phyloP scores from a whole-genome alignment of 768 basidiomycete genomes.

The Suillus cothurnatus region DNA sequence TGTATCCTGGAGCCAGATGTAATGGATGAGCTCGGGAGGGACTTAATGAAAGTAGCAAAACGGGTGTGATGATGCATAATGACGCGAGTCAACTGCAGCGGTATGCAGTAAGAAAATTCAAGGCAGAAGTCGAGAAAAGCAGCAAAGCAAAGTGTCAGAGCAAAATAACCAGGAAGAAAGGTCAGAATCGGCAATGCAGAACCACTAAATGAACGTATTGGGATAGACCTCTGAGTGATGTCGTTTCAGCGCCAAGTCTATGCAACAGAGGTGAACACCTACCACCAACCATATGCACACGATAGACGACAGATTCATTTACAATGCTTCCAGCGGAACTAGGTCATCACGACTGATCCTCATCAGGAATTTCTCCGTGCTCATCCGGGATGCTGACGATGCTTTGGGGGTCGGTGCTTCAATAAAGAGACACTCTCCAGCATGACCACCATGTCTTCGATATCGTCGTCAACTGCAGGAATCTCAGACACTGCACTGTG shows the following conservation, averaged over 20 bases:
- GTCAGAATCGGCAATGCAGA: conserved; percentile 7
- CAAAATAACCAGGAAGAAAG: conserved; percentile 15
- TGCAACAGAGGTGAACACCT: conserved; percentile 22
- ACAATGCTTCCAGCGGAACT: conserved; percentile 17
- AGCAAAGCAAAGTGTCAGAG: conserved; percentile 20
- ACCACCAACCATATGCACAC: conserved; percentile 25
- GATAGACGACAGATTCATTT: conserved; percentile 18
- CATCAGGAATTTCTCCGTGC: conserved; percentile 55
- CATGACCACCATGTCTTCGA: conserved; percentile 68
- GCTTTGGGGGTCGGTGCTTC: conserved; percentile 44
- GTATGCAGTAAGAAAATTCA: conserved; percentile 4
- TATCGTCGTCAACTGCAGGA: conserved; percentile 38
- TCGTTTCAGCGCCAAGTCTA: conserved; percentile 17
- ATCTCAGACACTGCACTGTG: not conserved
- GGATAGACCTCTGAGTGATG: conserved; percentile 22
- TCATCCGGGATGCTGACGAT: conserved; percentile 56
- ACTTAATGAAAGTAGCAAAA: conserved; percentile 13
- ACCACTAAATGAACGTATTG: conserved; percentile 30
- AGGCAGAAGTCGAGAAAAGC: conserved; percentile 4
- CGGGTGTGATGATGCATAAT: conserved; percentile 6
- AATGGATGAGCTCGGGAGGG: conserved; percentile 11
- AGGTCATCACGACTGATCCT: conserved; percentile 39
- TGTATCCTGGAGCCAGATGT: conserved; percentile 16
- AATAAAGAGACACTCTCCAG: conserved; percentile 47
- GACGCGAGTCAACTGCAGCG: not conserved